A percentile compares a stretch with the other conserved stretches of the same genome.
These are phyloP conservation scores for Phytophthora foliorum DNA, from an alignment of 352 stramenopile species.

Conservation along the genomic window DNA sequence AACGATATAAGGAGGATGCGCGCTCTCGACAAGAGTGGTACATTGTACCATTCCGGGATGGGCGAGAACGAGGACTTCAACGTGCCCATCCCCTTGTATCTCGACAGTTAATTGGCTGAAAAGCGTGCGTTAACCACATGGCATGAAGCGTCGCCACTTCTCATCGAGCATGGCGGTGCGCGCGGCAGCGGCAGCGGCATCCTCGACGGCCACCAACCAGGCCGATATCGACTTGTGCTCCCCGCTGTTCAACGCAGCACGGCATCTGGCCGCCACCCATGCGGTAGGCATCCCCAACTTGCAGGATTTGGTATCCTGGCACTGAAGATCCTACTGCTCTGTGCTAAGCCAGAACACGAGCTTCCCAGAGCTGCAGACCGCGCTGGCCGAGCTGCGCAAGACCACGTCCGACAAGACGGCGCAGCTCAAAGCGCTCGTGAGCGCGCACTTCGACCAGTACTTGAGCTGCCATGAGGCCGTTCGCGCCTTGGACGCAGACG, in stretches of 20 bases:
- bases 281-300: slow-evolving; percentile 51
- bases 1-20: slow-evolving; percentile 36
- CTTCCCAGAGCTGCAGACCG: slow-evolving; percentile 64
- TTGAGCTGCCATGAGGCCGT: slow-evolving; percentile 86
- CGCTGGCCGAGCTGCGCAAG: slow-evolving; percentile 76
- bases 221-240: slow-evolving; percentile 70
- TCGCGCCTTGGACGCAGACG: slow-evolving; percentile 65
- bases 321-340: background rate
- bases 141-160: slow-evolving; percentile 23
- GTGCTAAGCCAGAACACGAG: slow-evolving; percentile 59
- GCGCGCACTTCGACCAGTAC: slow-evolving; percentile 87
- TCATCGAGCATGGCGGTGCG: slow-evolving; percentile 13
- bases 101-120: slow-evolving; percentile 10
- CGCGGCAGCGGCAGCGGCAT: background rate
- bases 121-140: background rate
- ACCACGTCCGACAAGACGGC: slow-evolving; percentile 86
- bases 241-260: slow-evolving; percentile 59
- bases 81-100: slow-evolving; percentile 13
- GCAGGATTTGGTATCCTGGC: background rate
- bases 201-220: slow-evolving; percentile 4
- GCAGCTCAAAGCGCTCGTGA: slow-evolving; percentile 86
- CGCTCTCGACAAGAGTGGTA: slow-evolving; percentile 32
- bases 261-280: slow-evolving; percentile 74
- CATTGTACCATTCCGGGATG: slow-evolving; percentile 12
- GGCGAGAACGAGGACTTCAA: slow-evolving; percentile 9